Evolutionary conservation across 345 rosid species (phyloP), one percentile per base, ranked within the genome.

Genomic region (Murraya koenigii): DNA sequence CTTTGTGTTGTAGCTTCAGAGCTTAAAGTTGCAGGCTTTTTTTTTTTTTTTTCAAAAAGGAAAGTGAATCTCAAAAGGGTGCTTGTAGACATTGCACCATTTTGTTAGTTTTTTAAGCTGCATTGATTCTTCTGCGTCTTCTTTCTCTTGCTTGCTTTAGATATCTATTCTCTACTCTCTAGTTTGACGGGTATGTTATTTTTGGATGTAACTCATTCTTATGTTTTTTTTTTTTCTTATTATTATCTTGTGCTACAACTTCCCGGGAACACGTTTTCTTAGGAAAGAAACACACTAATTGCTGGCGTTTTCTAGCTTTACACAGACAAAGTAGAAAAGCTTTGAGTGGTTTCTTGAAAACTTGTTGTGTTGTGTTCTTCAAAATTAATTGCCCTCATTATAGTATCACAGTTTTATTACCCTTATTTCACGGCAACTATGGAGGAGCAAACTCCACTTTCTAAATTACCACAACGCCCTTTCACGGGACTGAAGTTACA

Each of bases 391-490:
- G 71, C 85, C 89, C 81, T 80, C 82, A 20, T 39, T 66, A 64
- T 68, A 65, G 61, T 58, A 68, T 77, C 66, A 76, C 80, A 28
- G 79, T 76, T 69, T 55, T 76, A 68, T 44, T 65, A 44, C 76
- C 91, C 97, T 83, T 72, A 39, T 83, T 78, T 81, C 87, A 79
- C 88, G 93, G 92, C 95, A 80, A 80, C 78, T 78, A 81, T 90
- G 85, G 87, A 79, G 93, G 90, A 39, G 68, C 69, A 63, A 49
- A 59, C 75, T 77, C 79, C 75, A 36, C 75, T 56, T 75, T 23
- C 52, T 78, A 79, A 74, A 54, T 87, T 79, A 83, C 90, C 19
- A 61, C 41, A 72, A 71, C 81, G 66, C 80, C 91, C 89, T 75
- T 75, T 14, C 41, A 67, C 28, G 64, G 54, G 67, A 58, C 26